phyloP scores from a whole-genome alignment of 257 asterid genomes.

The Coffea canephora region DNA sequence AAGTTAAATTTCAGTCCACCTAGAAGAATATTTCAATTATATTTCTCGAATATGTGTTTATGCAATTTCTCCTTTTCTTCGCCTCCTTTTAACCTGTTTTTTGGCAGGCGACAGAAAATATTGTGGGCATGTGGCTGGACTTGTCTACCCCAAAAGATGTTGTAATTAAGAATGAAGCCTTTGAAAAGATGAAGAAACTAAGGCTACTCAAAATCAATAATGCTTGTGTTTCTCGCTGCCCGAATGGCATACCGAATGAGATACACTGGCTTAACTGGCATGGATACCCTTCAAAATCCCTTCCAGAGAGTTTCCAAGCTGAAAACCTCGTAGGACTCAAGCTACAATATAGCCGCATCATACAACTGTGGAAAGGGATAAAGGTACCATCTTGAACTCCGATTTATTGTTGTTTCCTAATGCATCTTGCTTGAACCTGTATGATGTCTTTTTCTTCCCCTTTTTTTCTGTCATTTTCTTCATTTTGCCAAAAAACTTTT shows the following conservation, averaged over 20 bases:
- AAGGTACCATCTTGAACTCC: not conserved
- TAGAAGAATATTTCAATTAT: too few relatives aligned
- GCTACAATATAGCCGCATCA: conserved; percentile 5
- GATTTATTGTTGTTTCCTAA: too few relatives aligned
- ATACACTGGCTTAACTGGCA: conserved; percentile 21
- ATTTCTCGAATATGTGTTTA: too few relatives aligned
- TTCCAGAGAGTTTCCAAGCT: conserved; percentile 14
- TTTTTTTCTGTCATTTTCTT: too few relatives aligned
- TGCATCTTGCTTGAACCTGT: not conserved
- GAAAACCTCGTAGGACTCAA: conserved; percentile 16
- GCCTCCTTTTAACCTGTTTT: not conserved
- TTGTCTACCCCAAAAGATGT: not conserved
- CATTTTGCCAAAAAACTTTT: not conserved
- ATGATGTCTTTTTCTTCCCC: too few relatives aligned
- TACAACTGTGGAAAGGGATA: conserved; percentile 15
- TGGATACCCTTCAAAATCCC: conserved; percentile 5
- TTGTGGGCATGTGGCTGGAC: conserved; percentile 23
- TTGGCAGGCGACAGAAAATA: conserved; percentile 7
- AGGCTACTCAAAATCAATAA: conserved; percentile 25
- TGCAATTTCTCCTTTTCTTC: too few relatives aligned
- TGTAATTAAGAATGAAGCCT: conserved; percentile 11
- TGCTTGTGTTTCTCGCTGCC: conserved; percentile 11
- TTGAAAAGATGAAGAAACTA: conserved; percentile 4
- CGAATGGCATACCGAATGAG: not conserved
- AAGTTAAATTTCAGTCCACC: too few relatives aligned